Base-by-base conservation (phyloP, 2,329 filamentous ascomycete genomes). In the Sphaerostilbella broomeana region DNA sequence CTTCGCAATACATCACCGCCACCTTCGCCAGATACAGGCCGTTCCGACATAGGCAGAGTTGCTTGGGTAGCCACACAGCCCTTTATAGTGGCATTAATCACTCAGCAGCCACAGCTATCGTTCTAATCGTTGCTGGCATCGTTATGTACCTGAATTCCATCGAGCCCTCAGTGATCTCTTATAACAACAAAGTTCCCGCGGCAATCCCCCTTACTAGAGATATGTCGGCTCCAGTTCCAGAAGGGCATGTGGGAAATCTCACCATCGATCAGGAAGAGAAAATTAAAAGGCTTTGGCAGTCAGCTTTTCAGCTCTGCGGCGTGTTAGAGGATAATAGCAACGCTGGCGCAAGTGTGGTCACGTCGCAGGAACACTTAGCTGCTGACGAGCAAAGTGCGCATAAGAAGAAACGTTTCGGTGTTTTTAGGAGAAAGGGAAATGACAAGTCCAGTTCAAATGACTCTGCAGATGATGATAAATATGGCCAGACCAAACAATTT, bases 201-300 rank as follows among this genome's bases (percentile, higher is more conserved):
- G n/a, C n/a, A n/a, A n/a, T n/a, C n/a, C n/a, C n/a, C n/a, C n/a
- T n/a, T n/a, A n/a, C n/a, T n/a, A n/a, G n/a, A n/a, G n/a, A n/a
- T n/a, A 44, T 44, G 42, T 29, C 42, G 9, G 19, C 21, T 22
- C 34, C 71, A 51, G 45, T 56, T 16, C 73, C 73, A 30, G 75
- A 82, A 25, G 92, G 92, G 38, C 80, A 88, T 45, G 77, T 87
- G 39, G 88, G 86, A 43, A 95, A 86, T 51, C 72, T 98, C 43
- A 95, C 89, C n/a, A 62, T 79, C 3, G 89, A 95, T 47, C 81
- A 98, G 65, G 86, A 95, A 54, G 75, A 77, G 47, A 95, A 94
- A 66, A 69, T 98, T 43, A 84, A 83, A 54, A 84, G 94, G 61
- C 75, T 97, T 50, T 98, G 92, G 92, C 64, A 73, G 11, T 69